Evolutionary conservation across 2,329 filamentous ascomycete species (phyloP), one percentile per base, ranked within the genome.

Genomic region (Paramyrothecium roridum): DNA sequence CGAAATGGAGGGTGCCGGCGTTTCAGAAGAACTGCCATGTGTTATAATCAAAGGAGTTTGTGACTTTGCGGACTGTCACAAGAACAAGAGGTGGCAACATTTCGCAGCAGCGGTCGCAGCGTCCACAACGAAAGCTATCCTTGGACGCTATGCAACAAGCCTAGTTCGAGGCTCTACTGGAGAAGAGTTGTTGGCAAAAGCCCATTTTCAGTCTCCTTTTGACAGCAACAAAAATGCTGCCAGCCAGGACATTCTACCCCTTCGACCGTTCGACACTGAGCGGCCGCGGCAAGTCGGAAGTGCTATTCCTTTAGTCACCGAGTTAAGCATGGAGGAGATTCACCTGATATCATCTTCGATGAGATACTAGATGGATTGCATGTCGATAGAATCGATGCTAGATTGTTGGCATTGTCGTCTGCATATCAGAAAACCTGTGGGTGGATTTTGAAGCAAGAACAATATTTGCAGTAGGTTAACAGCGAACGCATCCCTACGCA

Each of bases 51-150:
- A 69, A 0, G 70, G 71, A 0, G 69, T 75, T 1, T 74, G 67
- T 37, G 67, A 73, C 52, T 75, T 73, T 43, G 65, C 70, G 2
- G 73, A 76, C 53, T 67, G 63, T 1, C 70, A 75, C 51, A 75
- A 75, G 54, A 68, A 65, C 21, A 67, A 75, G 3, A 10, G 21
- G 6, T 75, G 69, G 72, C 67, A 72, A 16, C 21, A 23, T 0
- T 71, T 70, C 54, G 72, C 73, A 0, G 69, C 73, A 2, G 61
- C 60, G 0, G 62, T 60, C 0, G 70, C 72, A 0, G 70, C 69
- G 0, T 68, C 65, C 7, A 65, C 52, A n/a, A 56, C 61, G 0
- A 60, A 49, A 3, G 61, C 45, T 47, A n/a, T 47, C 45, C n/a
- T 47, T n/a, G 45, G 22, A 3, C 45, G 59, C 11, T 47, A n/a